Evolutionary conservation across 2,329 filamentous ascomycete species (phyloP).

Genomic region (Ophiosphaerella narmari): DNA sequence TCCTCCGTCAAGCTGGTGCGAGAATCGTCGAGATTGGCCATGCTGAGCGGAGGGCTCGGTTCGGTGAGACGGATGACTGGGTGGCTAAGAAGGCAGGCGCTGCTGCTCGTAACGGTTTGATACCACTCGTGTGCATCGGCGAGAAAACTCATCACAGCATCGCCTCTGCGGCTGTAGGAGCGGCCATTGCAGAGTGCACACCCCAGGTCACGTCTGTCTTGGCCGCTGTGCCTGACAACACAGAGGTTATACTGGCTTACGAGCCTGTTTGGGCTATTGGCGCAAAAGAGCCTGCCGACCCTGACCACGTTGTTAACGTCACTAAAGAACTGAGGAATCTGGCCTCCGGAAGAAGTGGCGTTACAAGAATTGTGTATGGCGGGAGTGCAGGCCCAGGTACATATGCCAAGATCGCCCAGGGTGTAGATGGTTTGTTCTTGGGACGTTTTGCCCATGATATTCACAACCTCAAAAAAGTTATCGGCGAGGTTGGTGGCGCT

Average conservation of each 20-base stretch:
- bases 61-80: conserved; percentile 73
- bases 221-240: conserved; percentile 61
- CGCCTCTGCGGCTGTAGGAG: conserved; percentile 56
- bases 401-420: conserved; percentile 68
- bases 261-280: conserved; percentile 92
- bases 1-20: conserved; percentile 70
- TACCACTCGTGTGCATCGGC: conserved; percentile 80
- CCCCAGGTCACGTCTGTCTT: conserved; percentile 69
- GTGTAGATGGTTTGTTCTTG: conserved; percentile 79
- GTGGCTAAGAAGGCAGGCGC: conserved; percentile 73
- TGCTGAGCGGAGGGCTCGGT: conserved; percentile 74
- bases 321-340: conserved; percentile 67
- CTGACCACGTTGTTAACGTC: conserved; percentile 74
- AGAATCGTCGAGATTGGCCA: conserved; percentile 79
- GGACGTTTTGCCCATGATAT: conserved; percentile 82
- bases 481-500: conserved; percentile 67
- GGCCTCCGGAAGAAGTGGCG: conserved; percentile 57
- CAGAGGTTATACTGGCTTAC: conserved; percentile 78
- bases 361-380: conserved; percentile 76
- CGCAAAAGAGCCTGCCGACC: conserved; percentile 69
- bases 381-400: conserved; percentile 81
- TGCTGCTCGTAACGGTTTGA: conserved; percentile 69
- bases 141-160: conserved; percentile 61
- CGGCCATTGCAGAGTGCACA: conserved; percentile 68
- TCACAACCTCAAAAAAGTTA: conserved; percentile 70